Evolutionary conservation across 164 flowering plant genomes (phyloP).

Genomic region (Aristolochia fimbriata): DNA sequence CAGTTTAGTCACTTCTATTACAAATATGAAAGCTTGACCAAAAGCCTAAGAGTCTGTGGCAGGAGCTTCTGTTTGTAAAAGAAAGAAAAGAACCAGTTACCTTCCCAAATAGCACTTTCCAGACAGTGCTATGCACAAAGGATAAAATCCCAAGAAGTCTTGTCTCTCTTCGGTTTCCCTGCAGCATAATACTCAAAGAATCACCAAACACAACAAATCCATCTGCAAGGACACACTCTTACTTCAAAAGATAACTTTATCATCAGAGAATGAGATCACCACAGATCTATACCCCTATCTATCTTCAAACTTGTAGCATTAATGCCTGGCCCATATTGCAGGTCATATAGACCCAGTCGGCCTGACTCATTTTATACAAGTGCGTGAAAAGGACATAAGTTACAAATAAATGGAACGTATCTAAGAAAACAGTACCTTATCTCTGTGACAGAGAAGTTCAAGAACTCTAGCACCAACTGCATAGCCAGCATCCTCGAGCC

Average conservation of each 20-base stretch:
- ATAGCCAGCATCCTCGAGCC: slow-evolving; percentile 99
- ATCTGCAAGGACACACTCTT: too few species aligned
- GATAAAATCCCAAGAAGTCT: slow-evolving; percentile 86
- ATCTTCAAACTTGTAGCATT: too few species aligned
- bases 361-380: too few species aligned
- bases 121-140: slow-evolving; percentile 94
- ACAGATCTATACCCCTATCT: too few species aligned
- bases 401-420: background rate
- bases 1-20: too few species aligned
- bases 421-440: slow-evolving; percentile 44
- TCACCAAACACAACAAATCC: background rate
- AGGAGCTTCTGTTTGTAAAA: too few species aligned
- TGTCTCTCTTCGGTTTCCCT: slow-evolving; percentile 99
- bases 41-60: too few species aligned
- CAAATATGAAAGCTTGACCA: too few species aligned
- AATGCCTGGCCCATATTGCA: too few species aligned
- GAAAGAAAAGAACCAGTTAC: slow-evolving; percentile 15
- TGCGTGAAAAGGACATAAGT: background rate
- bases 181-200: slow-evolving; percentile 6
- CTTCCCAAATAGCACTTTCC: slow-evolving; percentile 99
- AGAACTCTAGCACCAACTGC: slow-evolving; percentile 91
- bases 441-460: slow-evolving; percentile 95
- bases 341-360: too few species aligned
- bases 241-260: too few species aligned
- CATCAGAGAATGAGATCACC: too few species aligned